Conservation (phyloP, 1,284 basidiomycete species). For the Rhizoctonia solani region DNA sequence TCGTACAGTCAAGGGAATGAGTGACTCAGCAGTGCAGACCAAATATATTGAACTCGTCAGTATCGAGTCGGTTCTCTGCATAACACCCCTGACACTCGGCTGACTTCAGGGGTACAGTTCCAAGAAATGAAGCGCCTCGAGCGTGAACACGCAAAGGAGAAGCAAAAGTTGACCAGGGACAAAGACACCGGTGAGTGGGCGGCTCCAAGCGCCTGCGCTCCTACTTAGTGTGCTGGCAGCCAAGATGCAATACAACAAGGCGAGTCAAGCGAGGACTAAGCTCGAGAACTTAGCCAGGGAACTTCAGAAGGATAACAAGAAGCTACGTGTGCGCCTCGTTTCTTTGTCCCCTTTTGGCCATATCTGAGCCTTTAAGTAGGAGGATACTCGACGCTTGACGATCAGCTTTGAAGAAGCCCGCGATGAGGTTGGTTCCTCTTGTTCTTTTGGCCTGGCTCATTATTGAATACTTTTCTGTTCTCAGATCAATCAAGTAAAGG, state of each 20-base stretch:
- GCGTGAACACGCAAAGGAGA: constrained; percentile 83
- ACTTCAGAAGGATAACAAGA: constrained; percentile 87
- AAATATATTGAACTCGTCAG: constrained; percentile 82
- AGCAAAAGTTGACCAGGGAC: constrained; percentile 82
- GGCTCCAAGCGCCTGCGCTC: not conserved
- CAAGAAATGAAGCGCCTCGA: constrained; percentile 80
- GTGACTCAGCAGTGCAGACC: constrained; percentile 74
- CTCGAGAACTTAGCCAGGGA: constrained; percentile 84
- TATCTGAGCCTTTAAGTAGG: constrained; percentile 52
- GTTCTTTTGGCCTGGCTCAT: constrained; percentile 1
- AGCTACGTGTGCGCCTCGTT: constrained; percentile 63
- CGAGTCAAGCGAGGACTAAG: constrained; percentile 82
- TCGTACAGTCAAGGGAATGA: constrained; percentile 75
- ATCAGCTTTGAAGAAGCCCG: constrained; percentile 79
- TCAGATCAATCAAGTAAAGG: constrained; percentile 36
- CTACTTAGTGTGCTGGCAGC: constrained; percentile 51
- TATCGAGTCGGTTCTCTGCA: constrained; percentile 36
- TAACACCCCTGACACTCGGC: constrained; percentile 17
- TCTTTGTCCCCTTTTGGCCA: not conserved
- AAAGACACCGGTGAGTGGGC: constrained; percentile 74
- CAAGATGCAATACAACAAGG: constrained; percentile 78
- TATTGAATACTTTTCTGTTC: not conserved
- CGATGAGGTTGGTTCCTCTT: constrained; percentile 68
- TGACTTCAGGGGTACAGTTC: constrained; percentile 55
- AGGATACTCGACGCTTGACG: constrained; percentile 76